Conservation (phyloP, 2,329 filamentous ascomycete species). For the Myriangium duriaei region DNA sequence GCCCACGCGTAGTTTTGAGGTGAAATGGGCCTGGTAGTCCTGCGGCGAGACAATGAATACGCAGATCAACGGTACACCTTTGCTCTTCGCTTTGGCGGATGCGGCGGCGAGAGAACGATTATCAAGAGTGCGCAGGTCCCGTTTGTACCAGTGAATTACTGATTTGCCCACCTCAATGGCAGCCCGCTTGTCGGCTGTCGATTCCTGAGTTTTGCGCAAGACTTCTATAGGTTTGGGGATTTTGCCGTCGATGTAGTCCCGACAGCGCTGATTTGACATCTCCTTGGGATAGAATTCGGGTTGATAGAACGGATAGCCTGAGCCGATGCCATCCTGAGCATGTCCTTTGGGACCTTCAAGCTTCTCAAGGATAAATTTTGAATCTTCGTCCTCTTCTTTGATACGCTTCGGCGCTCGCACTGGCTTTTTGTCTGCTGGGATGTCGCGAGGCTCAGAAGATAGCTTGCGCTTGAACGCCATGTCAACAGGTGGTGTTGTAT, state of each 20-base stretch:
- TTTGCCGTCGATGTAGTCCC: constrained; percentile 57
- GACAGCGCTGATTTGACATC: constrained; percentile 69
- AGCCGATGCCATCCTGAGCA: constrained; percentile 25
- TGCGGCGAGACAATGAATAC: constrained; percentile 73
- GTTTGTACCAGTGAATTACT: constrained; percentile 86
- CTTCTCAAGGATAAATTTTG: too few relatives aligned
- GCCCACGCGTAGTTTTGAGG: constrained; percentile 60
- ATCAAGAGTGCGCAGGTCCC: constrained; percentile 60
- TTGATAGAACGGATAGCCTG: constrained; percentile 29
- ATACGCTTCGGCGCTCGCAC: constrained; percentile 1
- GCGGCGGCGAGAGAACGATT: constrained; percentile 61
- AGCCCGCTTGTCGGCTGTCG: constrained; percentile 45
- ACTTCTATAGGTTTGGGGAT: constrained; percentile 62
- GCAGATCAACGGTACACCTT: constrained; percentile 59
- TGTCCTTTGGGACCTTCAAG: too few relatives aligned
- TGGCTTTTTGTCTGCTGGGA: constrained; percentile 4
- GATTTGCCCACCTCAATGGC: constrained; percentile 43
- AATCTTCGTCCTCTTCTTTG: too few relatives aligned
- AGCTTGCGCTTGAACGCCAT: background rate
- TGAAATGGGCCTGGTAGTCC: constrained; percentile 72
- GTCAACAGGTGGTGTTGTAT: background rate
- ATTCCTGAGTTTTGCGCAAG: constrained; percentile 47
- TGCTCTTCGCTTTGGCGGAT: constrained; percentile 50
- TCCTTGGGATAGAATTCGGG: constrained; percentile 69
- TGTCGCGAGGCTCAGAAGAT: background rate